Evolutionary conservation across 2,329 filamentous ascomycete genomes (phyloP).

Genomic region (Tricladium varicosporioides): DNA sequence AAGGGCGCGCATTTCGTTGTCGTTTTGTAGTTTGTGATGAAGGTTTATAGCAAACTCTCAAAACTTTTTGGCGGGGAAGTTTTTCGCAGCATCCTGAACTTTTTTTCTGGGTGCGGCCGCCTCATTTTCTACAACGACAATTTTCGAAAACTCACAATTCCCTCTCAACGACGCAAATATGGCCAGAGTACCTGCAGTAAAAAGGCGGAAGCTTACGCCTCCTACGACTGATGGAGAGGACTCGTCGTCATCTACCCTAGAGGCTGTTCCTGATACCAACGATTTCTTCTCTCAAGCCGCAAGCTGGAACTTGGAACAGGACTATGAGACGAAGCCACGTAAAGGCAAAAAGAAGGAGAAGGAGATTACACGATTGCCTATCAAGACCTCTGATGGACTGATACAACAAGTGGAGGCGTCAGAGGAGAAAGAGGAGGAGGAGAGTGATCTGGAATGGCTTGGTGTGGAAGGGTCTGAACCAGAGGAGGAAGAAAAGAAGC

Average conservation of each 20-base stretch:
- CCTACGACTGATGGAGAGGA: constrained; percentile 46
- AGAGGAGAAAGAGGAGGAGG: constrained; percentile 54
- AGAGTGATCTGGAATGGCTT: constrained; percentile 63
- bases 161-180: constrained; percentile 21
- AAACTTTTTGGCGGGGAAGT: constrained; percentile 25
- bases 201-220: constrained; percentile 58
- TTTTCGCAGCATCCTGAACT: constrained; percentile 16
- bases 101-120: constrained; percentile 28
- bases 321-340: constrained; percentile 78
- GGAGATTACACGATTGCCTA: constrained; percentile 75
- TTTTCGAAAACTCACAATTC: background rate
- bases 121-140: constrained; percentile 8
- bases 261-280: constrained; percentile 25
- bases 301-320: constrained; percentile 88
- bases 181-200: constrained; percentile 39
- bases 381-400: constrained; percentile 78
- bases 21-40: constrained; percentile 1
- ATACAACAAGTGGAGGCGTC: constrained; percentile 58
- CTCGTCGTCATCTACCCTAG: constrained; percentile 32
- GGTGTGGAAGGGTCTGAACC: constrained; percentile 46
- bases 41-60: background rate
- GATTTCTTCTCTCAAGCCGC: constrained; percentile 70
- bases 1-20: constrained; percentile 67
- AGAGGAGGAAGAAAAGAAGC: constrained; percentile 47
- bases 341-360: constrained; percentile 70